These are phyloP conservation scores for Phytopythium cucurbitacearum DNA, from an alignment of 352 stramenopile species.

Conservation along the genomic window DNA sequence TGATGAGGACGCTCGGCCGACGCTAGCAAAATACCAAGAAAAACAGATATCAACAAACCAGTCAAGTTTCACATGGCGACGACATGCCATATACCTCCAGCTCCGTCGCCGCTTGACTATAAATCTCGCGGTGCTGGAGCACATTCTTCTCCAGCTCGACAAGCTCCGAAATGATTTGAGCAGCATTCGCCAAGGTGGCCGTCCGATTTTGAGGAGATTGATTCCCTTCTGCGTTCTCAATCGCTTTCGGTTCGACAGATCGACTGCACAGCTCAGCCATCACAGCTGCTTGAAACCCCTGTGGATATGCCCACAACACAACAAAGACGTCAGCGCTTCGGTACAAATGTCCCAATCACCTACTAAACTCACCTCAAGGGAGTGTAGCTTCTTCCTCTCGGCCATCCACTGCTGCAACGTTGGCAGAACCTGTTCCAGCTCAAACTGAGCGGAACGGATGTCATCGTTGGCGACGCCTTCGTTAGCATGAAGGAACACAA, in stretches of 20 bases:
- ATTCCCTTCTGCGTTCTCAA: constrained; percentile 6
- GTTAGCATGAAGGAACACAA: constrained; percentile 51
- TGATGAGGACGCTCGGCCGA: constrained; percentile 73
- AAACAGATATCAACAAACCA: constrained; percentile 3
- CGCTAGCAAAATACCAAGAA: constrained; percentile 23
- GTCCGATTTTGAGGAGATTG: constrained; percentile 15
- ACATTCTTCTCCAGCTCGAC: constrained; percentile 84
- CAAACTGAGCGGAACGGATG: constrained; percentile 20
- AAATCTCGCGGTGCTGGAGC: constrained; percentile 75
- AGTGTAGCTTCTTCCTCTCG: constrained; percentile 49
- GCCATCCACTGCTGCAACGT: constrained; percentile 67
- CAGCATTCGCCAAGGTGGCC: constrained; percentile 46
- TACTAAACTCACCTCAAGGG: constrained; percentile 35
- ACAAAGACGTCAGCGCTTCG: not conserved
- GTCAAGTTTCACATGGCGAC: not conserved
- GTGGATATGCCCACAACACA: not conserved
- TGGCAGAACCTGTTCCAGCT: constrained; percentile 68
- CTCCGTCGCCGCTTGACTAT: constrained; percentile 69
- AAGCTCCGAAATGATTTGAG: constrained; percentile 72
- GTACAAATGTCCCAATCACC: not conserved
- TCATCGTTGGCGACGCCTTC: constrained; percentile 21
- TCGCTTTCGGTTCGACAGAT: constrained; percentile 34
- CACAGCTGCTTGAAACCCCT: constrained; percentile 56
- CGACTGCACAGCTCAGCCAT: constrained; percentile 60
- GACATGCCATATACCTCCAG: constrained; percentile 43